Base-by-base conservation (phyloP, 2,329 filamentous ascomycete genomes). In the Pezicula rhizophila region DNA sequence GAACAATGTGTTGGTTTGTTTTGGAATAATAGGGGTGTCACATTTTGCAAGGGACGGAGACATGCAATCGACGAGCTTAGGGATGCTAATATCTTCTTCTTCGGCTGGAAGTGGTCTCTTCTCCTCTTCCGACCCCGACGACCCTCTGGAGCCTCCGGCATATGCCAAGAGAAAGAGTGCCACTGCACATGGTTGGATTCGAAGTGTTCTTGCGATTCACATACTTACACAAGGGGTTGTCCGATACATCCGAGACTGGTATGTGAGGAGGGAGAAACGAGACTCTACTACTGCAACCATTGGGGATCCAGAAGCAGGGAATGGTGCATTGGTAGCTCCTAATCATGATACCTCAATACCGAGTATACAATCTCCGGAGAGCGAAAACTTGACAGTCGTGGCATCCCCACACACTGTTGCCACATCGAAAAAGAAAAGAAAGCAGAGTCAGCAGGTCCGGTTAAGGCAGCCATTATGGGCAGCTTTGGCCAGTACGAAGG, bases 401-500 rank as follows among this genome's bases (percentile, higher is more conserved):
- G 52, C 54, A 12, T 45, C 52, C 11, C 56, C 46, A 20, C 54
- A 52, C 39, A 45, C 45, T 68, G 64, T 79, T 70, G 72, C 82
- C 64, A 71, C 69, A 56, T 80, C 78, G 55, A 95, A 93, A 70
- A 93, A 89, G 72, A 86, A 88, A 71, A 82, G 87, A 70, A 92
- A 93, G 71, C 89, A 95, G 70, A 92, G 88, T 64, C 90, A 89
- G 50, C 88, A 93, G 68, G 89, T 95, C 57, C 79, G 91, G 67
- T 88, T 89, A 66, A 84, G 89, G 64, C 91, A 96, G 70, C 91
- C 91, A 43, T 80, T 96, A 56, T 96, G 91, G 91, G 89, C 91
- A 55, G 91, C 91, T 42, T 79, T 96, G 59, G 91, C 91, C 45
- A 96, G 89, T 70, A 96, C 91, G 64, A 96, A 96, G 76, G 91